These are phyloP conservation scores for Ceratobasidium sp. DNA, from an alignment of 1,284 basidiomycete genomes.

Conservation along the genomic window DNA sequence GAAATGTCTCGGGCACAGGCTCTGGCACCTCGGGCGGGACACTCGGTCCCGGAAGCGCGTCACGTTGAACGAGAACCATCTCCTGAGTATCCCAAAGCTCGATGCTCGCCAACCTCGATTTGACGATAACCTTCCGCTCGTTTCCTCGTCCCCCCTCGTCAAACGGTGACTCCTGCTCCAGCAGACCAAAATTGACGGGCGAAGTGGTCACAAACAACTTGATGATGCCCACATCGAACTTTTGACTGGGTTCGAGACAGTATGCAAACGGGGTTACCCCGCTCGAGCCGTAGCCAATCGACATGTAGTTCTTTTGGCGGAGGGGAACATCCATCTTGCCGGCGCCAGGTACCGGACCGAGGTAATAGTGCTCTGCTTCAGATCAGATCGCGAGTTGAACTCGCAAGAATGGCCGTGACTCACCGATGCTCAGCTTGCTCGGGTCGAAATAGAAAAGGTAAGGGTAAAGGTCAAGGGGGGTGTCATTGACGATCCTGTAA, in stretches of 20 bases:
- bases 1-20: background rate
- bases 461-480: conserved; percentile 60
- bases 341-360: background rate
- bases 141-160: conserved; percentile 6
- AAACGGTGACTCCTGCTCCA: conserved; percentile 12
- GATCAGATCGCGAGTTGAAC: background rate
- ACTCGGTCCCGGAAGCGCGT: background rate
- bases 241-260: background rate
- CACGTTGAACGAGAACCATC: background rate
- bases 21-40: background rate
- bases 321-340: background rate
- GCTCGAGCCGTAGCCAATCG: background rate
- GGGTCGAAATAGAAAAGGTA: conserved; percentile 63
- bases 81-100: background rate
- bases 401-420: background rate
- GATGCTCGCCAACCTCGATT: background rate
- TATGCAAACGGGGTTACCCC: conserved; percentile 3
- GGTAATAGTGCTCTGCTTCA: background rate
- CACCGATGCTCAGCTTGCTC: conserved; percentile 58
- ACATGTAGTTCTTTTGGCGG: background rate
- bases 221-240: conserved; percentile 7
- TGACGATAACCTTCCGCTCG: background rate
- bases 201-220: conserved; percentile 9
- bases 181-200: background rate
- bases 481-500: conserved; percentile 58